phyloP scores from a whole-genome alignment of 2,329 filamentous ascomycete species.

The Aspergillus eucalypticola region DNA sequence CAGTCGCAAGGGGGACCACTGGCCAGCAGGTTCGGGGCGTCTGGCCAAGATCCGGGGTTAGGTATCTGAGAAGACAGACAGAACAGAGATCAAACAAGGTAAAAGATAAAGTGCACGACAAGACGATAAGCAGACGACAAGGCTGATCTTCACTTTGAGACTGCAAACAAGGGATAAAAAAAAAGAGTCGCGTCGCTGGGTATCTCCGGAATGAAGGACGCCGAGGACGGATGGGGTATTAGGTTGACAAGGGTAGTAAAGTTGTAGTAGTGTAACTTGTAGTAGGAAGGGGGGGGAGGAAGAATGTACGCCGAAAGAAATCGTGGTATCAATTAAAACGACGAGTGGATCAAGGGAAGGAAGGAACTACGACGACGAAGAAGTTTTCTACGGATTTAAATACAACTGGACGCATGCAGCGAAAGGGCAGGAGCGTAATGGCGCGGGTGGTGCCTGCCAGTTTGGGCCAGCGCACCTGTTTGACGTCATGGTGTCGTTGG shows the following conservation, averaged over 20 bases:
- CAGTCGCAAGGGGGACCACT: not conserved
- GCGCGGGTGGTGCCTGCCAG: not conserved
- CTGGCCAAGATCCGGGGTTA: not conserved
- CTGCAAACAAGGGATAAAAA: slow-evolving; percentile 12
- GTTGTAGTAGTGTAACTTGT: not conserved
- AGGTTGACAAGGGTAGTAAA: too few species aligned
- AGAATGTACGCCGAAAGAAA: not conserved
- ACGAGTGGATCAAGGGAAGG: not conserved
- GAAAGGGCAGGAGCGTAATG: not conserved
- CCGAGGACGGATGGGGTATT: slow-evolving; percentile 6
- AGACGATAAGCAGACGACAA: slow-evolving; percentile 3
- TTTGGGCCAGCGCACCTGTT: slow-evolving; percentile 3
- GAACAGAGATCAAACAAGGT: not conserved
- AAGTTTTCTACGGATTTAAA: not conserved
- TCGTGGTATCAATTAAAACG: not conserved
- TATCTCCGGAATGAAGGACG: slow-evolving; percentile 24
- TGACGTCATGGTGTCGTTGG: slow-evolving; percentile 14
- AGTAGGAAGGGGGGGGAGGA: not conserved
- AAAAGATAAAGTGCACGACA: not conserved
- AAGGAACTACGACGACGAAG: not conserved
- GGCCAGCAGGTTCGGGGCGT: not conserved
- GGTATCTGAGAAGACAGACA: not conserved
- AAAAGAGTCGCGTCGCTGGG: slow-evolving; percentile 19
- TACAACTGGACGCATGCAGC: not conserved
- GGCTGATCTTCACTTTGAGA: not conserved